Evolutionary conservation across 2,329 filamentous ascomycete genomes (phyloP).

Genomic region (Tolypocladium capitatum): DNA sequence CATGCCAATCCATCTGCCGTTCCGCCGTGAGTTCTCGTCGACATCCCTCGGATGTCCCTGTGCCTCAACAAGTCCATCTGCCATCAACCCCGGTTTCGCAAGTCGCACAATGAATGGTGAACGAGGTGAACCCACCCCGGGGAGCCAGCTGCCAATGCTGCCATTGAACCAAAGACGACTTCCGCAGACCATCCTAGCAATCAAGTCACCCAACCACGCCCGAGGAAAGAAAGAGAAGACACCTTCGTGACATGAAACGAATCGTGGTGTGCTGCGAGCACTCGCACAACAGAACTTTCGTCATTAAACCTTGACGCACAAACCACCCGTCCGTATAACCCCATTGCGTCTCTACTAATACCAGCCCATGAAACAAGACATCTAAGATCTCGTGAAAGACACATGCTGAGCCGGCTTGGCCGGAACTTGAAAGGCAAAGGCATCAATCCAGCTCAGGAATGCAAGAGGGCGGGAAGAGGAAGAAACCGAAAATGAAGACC

Average conservation of each 20-base stretch:
- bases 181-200: neutral
- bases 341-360: slow-evolving; percentile 7
- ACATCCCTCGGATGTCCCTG: neutral
- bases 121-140: neutral
- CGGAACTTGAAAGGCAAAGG: neutral
- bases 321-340: slow-evolving; percentile 2
- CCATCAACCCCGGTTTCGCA: neutral
- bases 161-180: neutral
- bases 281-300: neutral
- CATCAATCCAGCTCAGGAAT: neutral
- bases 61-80: neutral
- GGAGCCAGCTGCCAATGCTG: neutral
- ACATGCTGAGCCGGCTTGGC: neutral
- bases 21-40: neutral
- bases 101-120: neutral
- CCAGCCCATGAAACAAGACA: slow-evolving; percentile 6
- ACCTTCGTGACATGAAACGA: neutral
- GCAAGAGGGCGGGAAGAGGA: neutral
- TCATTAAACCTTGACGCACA: slow-evolving; percentile 10
- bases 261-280: neutral
- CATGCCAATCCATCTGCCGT: neutral
- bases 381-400: slow-evolving; percentile 7
- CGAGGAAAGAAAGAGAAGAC: neutral
- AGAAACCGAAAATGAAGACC: slow-evolving; percentile 6
- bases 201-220: neutral